Evolutionary conservation across 176 grass and related monocot species (phyloP).

Genomic region (Coix lacrymajobi): DNA sequence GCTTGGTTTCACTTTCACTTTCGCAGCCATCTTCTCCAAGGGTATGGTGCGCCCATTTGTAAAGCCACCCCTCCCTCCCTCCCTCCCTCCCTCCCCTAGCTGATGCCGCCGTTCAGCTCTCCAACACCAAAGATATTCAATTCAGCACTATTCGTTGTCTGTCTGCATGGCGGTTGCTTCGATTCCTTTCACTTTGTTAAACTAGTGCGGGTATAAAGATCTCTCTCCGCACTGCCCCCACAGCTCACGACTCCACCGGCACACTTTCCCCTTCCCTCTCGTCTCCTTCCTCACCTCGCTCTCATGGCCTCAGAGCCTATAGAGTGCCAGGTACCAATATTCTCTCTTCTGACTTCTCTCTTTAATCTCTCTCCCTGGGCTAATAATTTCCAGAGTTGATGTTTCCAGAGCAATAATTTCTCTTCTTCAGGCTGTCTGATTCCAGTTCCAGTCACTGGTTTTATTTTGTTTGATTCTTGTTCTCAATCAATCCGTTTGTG

Average conservation of each 20-base stretch:
- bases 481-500: background rate
- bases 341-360: background rate
- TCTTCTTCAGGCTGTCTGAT: background rate
- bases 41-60: slow-evolving; percentile 27
- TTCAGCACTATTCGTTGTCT: background rate
- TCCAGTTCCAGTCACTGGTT: background rate
- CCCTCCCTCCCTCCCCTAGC: background rate
- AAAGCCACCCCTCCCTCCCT: slow-evolving; percentile 34
- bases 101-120: background rate
- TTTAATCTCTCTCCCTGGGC: background rate
- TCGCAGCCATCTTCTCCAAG: slow-evolving; percentile 23
- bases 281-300: background rate
- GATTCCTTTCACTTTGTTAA: slow-evolving; percentile 27
- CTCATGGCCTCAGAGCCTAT: slow-evolving; percentile 52
- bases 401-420: background rate
- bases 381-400: background rate
- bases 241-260: slow-evolving; percentile 24
- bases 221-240: slow-evolving; percentile 4
- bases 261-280: slow-evolving; percentile 35
- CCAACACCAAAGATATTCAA: background rate
- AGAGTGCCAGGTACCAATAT: slow-evolving; percentile 35
- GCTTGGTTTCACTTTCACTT: slow-evolving; percentile 22
- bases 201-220: slow-evolving; percentile 28
- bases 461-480: background rate
- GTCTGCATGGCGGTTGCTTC: background rate